A percentile compares a stretch with the other conserved stretches of the same genome.
phyloP scores from a whole-genome alignment of 2,329 filamentous ascomycete genomes.

The Ploettnerulaceae sp. region DNA sequence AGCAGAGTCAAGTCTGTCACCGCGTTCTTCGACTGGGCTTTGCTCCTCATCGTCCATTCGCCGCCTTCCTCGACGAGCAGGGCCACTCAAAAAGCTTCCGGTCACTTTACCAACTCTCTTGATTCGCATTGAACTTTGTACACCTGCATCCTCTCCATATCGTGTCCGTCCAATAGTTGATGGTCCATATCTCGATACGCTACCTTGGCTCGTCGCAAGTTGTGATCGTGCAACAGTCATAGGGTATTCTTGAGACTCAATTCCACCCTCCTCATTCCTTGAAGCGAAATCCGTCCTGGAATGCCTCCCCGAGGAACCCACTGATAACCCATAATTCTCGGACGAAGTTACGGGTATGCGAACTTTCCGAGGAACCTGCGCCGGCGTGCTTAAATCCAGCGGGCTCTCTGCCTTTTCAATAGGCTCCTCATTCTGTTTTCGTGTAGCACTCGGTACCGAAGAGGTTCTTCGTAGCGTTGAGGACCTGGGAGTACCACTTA shows the following conservation, averaged over 20 bases:
- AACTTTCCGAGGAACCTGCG: slow-evolving; percentile 29
- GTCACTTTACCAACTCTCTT: slow-evolving; percentile 72
- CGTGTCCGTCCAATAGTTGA: slow-evolving; percentile 47
- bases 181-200: slow-evolving; percentile 46
- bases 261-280: slow-evolving; percentile 22
- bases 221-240: slow-evolving; percentile 47
- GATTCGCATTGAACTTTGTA: slow-evolving; percentile 70
- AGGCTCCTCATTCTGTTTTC: slow-evolving; percentile 20
- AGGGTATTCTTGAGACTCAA: slow-evolving; percentile 33
- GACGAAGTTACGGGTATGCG: slow-evolving; percentile 28
- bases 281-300: slow-evolving; percentile 27
- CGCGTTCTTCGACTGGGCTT: slow-evolving; percentile 35
- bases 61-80: slow-evolving; percentile 68
- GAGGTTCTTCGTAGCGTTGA: slow-evolving; percentile 26
- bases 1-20: slow-evolving; percentile 31
- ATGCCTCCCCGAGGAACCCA: slow-evolving; percentile 28
- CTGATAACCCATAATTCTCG: slow-evolving; percentile 25
- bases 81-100: slow-evolving; percentile 74
- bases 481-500: slow-evolving; percentile 33
- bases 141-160: slow-evolving; percentile 57
- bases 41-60: slow-evolving; percentile 47
- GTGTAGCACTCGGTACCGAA: slow-evolving; percentile 29
- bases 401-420: slow-evolving; percentile 27
- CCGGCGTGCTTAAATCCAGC: slow-evolving; percentile 32
- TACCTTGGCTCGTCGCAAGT: slow-evolving; percentile 45